A percentile compares a stretch with the other conserved stretches of the same genome.
Evolutionary conservation across 352 stramenopile species (phyloP).

Genomic region (Peronospora belbahrii): DNA sequence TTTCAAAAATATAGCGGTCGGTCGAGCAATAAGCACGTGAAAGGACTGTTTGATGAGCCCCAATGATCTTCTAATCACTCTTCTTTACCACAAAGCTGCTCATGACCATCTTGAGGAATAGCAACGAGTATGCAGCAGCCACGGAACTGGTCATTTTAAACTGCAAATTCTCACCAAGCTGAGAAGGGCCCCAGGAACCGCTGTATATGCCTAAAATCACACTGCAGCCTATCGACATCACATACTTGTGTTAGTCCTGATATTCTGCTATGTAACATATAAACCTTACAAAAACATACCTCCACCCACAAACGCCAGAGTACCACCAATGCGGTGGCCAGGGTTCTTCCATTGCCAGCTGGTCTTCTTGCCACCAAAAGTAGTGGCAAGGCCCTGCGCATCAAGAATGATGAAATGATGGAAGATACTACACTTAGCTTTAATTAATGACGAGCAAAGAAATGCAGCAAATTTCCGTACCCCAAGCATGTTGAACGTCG

Average conservation of each 20-base stretch:
- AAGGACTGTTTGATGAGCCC: neutral
- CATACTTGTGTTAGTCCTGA: neutral
- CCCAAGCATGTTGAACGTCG: conserved; percentile 50
- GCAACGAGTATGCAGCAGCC: conserved; percentile 31
- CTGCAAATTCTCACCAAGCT: conserved; percentile 43
- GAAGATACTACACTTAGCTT: no score
- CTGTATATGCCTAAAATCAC: conserved; percentile 51
- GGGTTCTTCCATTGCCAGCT: conserved; percentile 70
- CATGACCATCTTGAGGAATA: conserved; percentile 35
- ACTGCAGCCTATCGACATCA: conserved; percentile 17
- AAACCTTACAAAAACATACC: conserved; percentile 12
- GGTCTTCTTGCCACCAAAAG: conserved; percentile 52
- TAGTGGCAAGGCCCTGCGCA: conserved; percentile 37
- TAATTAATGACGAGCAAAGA: neutral
- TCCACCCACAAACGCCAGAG: conserved; percentile 42
- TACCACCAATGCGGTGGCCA: conserved; percentile 48
- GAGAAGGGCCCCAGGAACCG: conserved; percentile 36
- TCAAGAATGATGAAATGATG: neutral
- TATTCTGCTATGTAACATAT: neutral
- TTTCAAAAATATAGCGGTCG: neutral
- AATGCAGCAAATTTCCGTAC: conserved; percentile 13
- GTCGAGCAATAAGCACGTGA: neutral
- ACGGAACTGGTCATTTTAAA: conserved; percentile 35
- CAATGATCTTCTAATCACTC: conserved; percentile 3
- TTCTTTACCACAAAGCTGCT: conserved; percentile 11